Base-by-base conservation (phyloP, 1,139 yeast genomes). In the Yamadazyma siamensis region DNA sequence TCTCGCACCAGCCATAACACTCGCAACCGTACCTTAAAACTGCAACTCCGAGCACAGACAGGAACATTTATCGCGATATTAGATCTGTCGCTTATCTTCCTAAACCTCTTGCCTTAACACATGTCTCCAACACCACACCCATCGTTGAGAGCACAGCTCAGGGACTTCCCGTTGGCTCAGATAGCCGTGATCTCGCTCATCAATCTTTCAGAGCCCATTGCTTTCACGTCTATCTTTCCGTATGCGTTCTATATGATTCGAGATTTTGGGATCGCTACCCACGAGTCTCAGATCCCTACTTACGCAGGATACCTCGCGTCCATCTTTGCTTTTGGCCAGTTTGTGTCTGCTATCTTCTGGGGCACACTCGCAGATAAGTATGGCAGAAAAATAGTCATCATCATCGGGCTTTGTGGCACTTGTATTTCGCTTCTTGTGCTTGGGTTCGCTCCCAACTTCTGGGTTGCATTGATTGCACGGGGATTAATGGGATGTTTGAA, bases 171-270 rank as follows among this genome's bases (percentile, higher is more conserved):
- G 3, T 44, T 65, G 36, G 51, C 64, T 36, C 81, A 77, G 46
- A 56, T 76, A 50, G 39, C 57, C 11, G 66, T 71, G 24, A 35
- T 61, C 4, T 59, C 71, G 17, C 35, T 64, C 11, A 63, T 74
- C 27, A 57, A 80, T 26, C 58, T 76, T 27, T 67, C 78, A 5
- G 84, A 78, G 46, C 83, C 84, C 2, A 62, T 78, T 22, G 73
- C 82, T 4, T 77, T 77, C 54, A 73, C 82, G 2, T 75, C 81
- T 4, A 47, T 75, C 17, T 76, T 77, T 50, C 83, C 84, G 3
- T 78, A 78, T 48, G 65, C 77, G 13, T 78, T 71, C 50, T 77
- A 74, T 51, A 74, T 77, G 79, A 75, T 78, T 19, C 54, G 71
- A 41, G 75, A 73, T 37, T 76, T 77, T 43, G 68, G 71, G 4